Evolutionary conservation across 2,329 filamentous ascomycete species (phyloP).

Genomic region (Thermomyces lanuginosus): DNA sequence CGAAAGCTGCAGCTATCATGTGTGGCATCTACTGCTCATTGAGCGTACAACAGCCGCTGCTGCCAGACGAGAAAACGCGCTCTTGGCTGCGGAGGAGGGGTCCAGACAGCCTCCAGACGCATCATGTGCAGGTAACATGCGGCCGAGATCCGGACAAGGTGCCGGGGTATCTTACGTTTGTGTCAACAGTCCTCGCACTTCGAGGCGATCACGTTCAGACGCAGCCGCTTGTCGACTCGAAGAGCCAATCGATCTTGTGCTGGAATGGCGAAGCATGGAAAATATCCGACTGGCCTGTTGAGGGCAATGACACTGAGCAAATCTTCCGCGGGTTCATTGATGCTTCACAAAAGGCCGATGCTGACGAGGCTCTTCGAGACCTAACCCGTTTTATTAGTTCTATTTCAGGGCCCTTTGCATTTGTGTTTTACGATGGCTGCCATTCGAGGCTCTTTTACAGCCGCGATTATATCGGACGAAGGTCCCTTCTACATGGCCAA

Average conservation of each 20-base stretch:
- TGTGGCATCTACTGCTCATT: conserved; percentile 39
- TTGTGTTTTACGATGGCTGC: conserved; percentile 59
- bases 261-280: conserved; percentile 98
- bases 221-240: conserved; percentile 53
- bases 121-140: conserved; percentile 12
- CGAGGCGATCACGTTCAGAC: conserved; percentile 53
- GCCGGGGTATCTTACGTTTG: conserved; percentile 43
- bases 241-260: conserved; percentile 54
- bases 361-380: conserved; percentile 12
- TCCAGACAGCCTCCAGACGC: conserved; percentile 26
- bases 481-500: conserved; percentile 52
- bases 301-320: conserved; percentile 60
- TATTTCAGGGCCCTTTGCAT: conserved; percentile 74
- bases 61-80: conserved; percentile 18
- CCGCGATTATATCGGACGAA: conserved; percentile 70
- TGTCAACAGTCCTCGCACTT: conserved; percentile 80
- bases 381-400: conserved; percentile 36
- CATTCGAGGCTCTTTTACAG: conserved; percentile 57
- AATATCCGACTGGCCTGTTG: conserved; percentile 40
- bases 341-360: conserved; percentile 15
- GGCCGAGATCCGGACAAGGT: conserved; percentile 1
- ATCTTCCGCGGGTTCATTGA: conserved; percentile 46
- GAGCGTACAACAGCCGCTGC: conserved; percentile 15
- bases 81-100: conserved; percentile 25
- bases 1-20: conserved; percentile 24